Conservation (phyloP, 371 early-diverging fungal species). For the Syncephalastrum sp. region DNA sequence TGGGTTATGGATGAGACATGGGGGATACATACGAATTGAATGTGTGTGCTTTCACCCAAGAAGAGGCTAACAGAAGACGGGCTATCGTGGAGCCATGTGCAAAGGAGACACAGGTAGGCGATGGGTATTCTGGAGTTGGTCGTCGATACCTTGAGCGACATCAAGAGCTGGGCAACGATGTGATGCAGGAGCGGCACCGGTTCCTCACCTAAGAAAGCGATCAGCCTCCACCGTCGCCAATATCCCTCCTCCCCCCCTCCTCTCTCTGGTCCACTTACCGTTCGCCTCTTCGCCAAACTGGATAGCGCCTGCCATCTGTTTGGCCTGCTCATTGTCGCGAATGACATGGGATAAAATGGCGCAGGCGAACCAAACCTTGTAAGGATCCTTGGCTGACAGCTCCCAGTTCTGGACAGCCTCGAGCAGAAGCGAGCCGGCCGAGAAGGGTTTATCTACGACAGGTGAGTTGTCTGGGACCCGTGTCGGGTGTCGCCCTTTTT, state of each 20-base stretch:
- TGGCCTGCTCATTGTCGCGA: constrained; percentile 68
- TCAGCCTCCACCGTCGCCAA: no score
- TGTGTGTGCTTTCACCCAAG: constrained; percentile 84
- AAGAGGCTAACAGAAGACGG: constrained; percentile 77
- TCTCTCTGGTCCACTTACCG: constrained; percentile 20
- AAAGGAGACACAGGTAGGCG: constrained; percentile 69
- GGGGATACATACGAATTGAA: constrained; percentile 75
- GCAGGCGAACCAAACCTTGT: constrained; percentile 88
- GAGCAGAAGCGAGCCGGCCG: constrained; percentile 83
- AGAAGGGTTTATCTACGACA: constrained; percentile 64
- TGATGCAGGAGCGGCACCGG: constrained; percentile 60
- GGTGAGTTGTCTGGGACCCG: background rate
- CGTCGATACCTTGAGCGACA: constrained; percentile 52
- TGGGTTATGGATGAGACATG: background rate
- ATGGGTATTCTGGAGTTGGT: constrained; percentile 70
- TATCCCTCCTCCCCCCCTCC: background rate
- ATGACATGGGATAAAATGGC: constrained; percentile 79
- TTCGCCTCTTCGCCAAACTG: constrained; percentile 72
- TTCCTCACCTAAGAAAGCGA: constrained; percentile 42
- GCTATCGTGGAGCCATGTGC: constrained; percentile 83
- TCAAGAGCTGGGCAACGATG: constrained; percentile 58
- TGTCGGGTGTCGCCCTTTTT: background rate
- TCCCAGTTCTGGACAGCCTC: constrained; percentile 79
- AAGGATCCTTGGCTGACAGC: constrained; percentile 70
- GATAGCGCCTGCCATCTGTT: constrained; percentile 72